Percentiles rank a stretch among this genome's conserved stretches.
These are phyloP conservation scores for Golubevia sp. DNA, from an alignment of 1,284 basidiomycete species.

Conservation along the genomic window DNA sequence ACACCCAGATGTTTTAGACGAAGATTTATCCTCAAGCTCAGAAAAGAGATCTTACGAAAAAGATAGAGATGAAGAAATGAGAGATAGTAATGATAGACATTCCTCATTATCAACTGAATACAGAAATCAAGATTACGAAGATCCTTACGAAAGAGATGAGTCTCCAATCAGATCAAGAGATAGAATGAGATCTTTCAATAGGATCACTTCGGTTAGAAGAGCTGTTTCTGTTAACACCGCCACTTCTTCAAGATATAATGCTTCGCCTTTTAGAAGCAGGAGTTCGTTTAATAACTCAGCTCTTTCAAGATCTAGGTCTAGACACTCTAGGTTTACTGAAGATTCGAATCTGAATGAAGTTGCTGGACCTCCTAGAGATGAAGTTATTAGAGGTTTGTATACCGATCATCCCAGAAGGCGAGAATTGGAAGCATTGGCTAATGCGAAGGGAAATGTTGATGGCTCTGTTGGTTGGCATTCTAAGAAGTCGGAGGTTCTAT, in stretches of 20 bases:
- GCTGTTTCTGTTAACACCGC: background rate
- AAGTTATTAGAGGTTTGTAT: constrained; percentile 69
- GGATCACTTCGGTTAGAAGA: background rate
- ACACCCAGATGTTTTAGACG: constrained; percentile 63
- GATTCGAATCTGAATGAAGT: constrained; percentile 6
- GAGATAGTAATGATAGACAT: constrained; percentile 9
- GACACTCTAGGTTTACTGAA: constrained; percentile 23
- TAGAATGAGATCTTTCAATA: too few species aligned
- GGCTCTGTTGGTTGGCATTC: constrained; percentile 93
- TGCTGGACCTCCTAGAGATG: constrained; percentile 9
- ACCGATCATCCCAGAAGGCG: constrained; percentile 71
- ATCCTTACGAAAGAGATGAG: constrained; percentile 9
- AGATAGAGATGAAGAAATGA: constrained; percentile 1
- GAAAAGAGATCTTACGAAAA: background rate
- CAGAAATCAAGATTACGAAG: constrained; percentile 56
- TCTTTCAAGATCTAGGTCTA: background rate
- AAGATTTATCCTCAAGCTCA: constrained; percentile 4
- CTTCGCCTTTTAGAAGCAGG: background rate
- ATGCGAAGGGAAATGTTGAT: constrained; percentile 83
- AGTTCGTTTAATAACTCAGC: background rate
- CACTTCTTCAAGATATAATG: background rate
- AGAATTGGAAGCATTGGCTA: constrained; percentile 75
- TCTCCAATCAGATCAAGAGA: too few species aligned
- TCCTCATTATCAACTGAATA: constrained; percentile 28
- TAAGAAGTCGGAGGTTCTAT: constrained; percentile 93